These are phyloP conservation scores for Fusarium sp. DNA, from an alignment of 2,329 filamentous ascomycete genomes.

Conservation along the genomic window DNA sequence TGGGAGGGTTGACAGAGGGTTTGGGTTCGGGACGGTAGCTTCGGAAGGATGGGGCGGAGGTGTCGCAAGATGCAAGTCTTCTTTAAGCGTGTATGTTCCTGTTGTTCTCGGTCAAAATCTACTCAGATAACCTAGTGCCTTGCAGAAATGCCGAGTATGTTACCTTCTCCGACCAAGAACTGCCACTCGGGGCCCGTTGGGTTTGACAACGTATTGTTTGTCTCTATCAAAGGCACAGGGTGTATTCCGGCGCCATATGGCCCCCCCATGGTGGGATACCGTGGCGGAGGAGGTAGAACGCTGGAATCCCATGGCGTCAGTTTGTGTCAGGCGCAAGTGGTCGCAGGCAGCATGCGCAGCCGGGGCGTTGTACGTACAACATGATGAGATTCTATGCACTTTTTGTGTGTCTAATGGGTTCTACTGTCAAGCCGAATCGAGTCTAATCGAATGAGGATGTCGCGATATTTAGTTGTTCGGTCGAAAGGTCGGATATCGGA, in stretches of 20 bases:
- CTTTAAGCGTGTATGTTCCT: conserved; percentile 91
- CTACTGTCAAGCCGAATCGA: not conserved
- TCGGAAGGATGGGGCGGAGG: conserved; percentile 97
- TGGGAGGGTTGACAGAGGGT: conserved; percentile 87
- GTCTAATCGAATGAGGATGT: conserved; percentile 7
- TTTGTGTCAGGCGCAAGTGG: conserved; percentile 27
- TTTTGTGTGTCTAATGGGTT: not conserved
- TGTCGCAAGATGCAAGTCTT: conserved; percentile 91
- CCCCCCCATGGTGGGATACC: conserved; percentile 77
- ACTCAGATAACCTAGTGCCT: not conserved
- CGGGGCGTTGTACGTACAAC: conserved; percentile 42
- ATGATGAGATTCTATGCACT: conserved; percentile 27
- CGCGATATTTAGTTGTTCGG: conserved; percentile 27
- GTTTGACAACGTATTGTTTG: conserved; percentile 87
- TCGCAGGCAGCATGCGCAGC: not conserved
- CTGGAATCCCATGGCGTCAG: conserved; percentile 57
- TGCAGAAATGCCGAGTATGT: not conserved
- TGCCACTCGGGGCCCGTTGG: conserved; percentile 87
- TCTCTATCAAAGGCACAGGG: conserved; percentile 84
- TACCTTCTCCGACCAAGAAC: conserved; percentile 93
- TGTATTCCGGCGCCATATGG: conserved; percentile 77
- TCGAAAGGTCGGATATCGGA: conserved; percentile 4
- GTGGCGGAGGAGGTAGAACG: conserved; percentile 86
- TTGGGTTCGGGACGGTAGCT: conserved; percentile 85
- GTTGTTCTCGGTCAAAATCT: conserved; percentile 36